Evolutionary conservation across 306 rosid genomes (phyloP).

Genomic region (Vigna unguiculata): DNA sequence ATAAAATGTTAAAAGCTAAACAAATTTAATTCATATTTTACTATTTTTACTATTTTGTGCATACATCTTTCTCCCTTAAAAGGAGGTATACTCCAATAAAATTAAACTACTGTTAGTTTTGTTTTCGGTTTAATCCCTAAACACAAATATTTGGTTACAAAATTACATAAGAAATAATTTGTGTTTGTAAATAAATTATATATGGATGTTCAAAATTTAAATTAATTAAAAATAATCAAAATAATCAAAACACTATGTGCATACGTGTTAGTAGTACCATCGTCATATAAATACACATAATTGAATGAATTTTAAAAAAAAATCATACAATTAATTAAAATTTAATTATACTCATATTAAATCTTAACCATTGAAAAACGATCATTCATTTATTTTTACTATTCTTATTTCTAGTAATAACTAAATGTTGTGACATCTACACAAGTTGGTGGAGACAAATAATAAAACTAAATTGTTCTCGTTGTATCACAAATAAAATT

Average conservation of each 20-base stretch:
- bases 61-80: too few species aligned
- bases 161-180: too few species aligned
- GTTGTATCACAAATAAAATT: conserved; percentile 1
- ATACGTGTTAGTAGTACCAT: neutral
- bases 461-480: conserved; percentile 12
- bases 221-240: neutral
- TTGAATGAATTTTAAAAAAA: neutral
- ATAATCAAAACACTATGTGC: too few species aligned
- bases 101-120: neutral
- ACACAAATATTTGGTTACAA: too few species aligned
- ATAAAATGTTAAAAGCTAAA: too few species aligned
- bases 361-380: neutral
- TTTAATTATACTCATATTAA: too few species aligned
- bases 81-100: too few species aligned
- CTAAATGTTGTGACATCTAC: neutral
- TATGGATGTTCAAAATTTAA: too few species aligned
- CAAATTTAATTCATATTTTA: too few species aligned
- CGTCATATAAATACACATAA: neutral
- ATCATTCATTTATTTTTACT: neutral
- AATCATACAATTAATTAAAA: neutral
- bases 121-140: neutral
- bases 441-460: neutral
- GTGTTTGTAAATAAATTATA: too few species aligned
- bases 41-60: too few species aligned
- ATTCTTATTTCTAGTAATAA: neutral